phyloP scores from a whole-genome alignment of 192 early-diverging fungal species.

The Rhizophagus sp. region DNA sequence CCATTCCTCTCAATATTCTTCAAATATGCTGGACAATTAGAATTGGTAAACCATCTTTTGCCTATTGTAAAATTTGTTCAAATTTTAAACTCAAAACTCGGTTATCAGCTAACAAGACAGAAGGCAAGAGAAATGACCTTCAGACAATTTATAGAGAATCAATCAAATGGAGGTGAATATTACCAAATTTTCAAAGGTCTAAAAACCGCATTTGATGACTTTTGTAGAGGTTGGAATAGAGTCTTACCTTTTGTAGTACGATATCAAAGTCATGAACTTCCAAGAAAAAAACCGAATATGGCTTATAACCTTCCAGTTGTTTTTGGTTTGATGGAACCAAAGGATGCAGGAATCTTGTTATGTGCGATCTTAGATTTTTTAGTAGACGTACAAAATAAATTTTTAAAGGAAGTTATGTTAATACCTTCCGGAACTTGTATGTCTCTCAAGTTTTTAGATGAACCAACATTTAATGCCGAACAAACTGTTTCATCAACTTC shows the following conservation, averaged over 20 bases:
- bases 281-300: background rate
- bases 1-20: slow-evolving; percentile 30
- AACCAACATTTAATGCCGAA: background rate
- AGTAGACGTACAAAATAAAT: slow-evolving; percentile 25
- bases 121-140: slow-evolving; percentile 1
- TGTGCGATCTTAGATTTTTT: slow-evolving; percentile 17
- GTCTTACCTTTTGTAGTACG: background rate
- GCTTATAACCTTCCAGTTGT: background rate
- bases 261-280: slow-evolving; percentile 30
- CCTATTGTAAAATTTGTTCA: slow-evolving; percentile 25
- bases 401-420: background rate
- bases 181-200: background rate
- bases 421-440: background rate
- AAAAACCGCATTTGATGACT: slow-evolving; percentile 10
- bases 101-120: background rate
- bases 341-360: slow-evolving; percentile 17
- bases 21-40: slow-evolving; percentile 1
- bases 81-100: slow-evolving; percentile 19
- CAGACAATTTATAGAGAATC: background rate
- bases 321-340: background rate
- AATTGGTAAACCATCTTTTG: background rate
- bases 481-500: background rate
- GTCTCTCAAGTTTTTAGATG: slow-evolving; percentile 3
- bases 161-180: background rate
- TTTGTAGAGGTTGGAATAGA: slow-evolving; percentile 19